phyloP scores from a whole-genome alignment of 2,329 filamentous ascomycete genomes.

The Exserohilum turcica region DNA sequence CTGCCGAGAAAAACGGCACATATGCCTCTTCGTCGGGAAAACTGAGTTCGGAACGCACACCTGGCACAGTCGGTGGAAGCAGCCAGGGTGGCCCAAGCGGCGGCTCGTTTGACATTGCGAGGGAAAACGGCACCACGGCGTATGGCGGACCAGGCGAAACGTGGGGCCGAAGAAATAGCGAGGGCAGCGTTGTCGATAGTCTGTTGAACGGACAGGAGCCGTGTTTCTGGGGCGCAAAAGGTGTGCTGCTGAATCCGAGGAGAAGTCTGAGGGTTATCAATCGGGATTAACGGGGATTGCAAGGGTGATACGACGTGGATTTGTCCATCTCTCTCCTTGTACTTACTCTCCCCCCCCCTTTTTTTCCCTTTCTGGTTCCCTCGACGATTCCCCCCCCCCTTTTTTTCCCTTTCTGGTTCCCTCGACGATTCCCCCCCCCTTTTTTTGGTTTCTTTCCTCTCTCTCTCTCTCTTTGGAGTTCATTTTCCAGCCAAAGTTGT shows the following conservation, averaged over 20 bases:
- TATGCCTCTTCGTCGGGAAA: slow-evolving; percentile 30
- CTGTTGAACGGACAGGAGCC: slow-evolving; percentile 68
- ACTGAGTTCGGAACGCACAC: slow-evolving; percentile 32
- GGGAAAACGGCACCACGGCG: slow-evolving; percentile 14
- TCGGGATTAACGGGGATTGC: slow-evolving; percentile 47
- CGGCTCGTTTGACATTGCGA: slow-evolving; percentile 26
- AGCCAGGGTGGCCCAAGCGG: slow-evolving; percentile 22
- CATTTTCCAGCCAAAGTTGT: too few species aligned
- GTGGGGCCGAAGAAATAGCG: slow-evolving; percentile 47
- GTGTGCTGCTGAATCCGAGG: slow-evolving; percentile 69
- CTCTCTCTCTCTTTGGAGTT: too few species aligned
- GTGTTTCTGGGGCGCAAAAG: slow-evolving; percentile 66
- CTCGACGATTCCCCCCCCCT: too few species aligned
- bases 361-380: not conserved
- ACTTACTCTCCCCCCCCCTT: not conserved
- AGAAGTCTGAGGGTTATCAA: slow-evolving; percentile 73
- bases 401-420: too few species aligned
- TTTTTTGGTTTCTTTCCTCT: too few species aligned
- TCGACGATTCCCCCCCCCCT: not conserved
- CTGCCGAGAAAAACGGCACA: slow-evolving; percentile 46
- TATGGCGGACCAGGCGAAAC: slow-evolving; percentile 30
- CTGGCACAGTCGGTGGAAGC: slow-evolving; percentile 21
- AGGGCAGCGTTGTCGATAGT: slow-evolving; percentile 61
- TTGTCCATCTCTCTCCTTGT: not conserved
- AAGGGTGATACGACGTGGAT: not conserved